Base-by-base conservation (phyloP, 345 rosid genomes). In the Isatis tinctoria region DNA sequence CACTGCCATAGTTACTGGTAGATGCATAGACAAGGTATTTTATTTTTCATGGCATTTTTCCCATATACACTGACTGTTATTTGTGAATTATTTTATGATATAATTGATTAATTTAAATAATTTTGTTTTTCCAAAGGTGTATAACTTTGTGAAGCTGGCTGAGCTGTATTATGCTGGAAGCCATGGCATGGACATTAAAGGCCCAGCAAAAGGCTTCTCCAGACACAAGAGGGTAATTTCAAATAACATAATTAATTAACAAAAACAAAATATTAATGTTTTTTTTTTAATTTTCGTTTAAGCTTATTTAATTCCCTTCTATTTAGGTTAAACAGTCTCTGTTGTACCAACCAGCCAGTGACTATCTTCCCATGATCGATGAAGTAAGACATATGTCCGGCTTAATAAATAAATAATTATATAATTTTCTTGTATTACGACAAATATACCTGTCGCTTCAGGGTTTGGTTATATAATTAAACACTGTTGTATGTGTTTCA, bases 181-280 rank as follows among this genome's bases (percentile, higher is more conserved):
- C 81, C 99, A 95, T 79, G 99, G 99, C 43, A 95, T 95, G 99
- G 99, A 95, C 97, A 95, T 95, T 44, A 88, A 80, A 82, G 98
- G 97, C 11, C 99, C 99, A 52, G 77, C 85, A 10, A 85, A 85
- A 78, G 81, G 84, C 17, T 73, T 82, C 73, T 73, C 84, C 44
- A 82, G 73, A 65, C 58, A 77, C 83, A 86, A 77, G 75, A 83
- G 82, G 82, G 97, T 87, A 24, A 39, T 62, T 54, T n/a, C 16
- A 39, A 18, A 18, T 49, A 35, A 20, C 53, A 63, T 49, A 59
- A 36, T 68, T 59, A 60, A 37, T 78, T 58, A 73, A 66, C 22
- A 84, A 60, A 60, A 74, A 72, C 60, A 81, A 86, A 88, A 85
- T 82, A 74, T 79, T 32, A 70, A 3, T 35, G 85, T 52, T 49